A percentile compares a stretch with the other conserved stretches of the same genome.
These are phyloP conservation scores for Candida chauliodis DNA, from an alignment of 805 yeast species.

Conservation along the genomic window DNA sequence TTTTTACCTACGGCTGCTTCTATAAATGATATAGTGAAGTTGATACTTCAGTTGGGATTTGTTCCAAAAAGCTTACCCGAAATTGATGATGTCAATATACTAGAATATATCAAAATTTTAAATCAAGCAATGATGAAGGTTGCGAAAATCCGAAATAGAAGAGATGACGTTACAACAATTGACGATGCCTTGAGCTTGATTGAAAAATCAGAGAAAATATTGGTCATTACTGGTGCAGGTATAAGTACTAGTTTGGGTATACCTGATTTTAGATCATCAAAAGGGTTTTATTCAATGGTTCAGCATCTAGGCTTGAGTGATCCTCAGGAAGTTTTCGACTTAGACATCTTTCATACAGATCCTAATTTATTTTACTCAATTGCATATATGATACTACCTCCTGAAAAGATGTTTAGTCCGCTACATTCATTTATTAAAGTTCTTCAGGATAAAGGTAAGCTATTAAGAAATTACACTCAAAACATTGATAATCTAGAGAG, in stretches of 20 bases:
- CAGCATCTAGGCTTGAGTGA: slow-evolving; percentile 44
- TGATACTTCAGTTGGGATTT: slow-evolving; percentile 66
- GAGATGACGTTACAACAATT: slow-evolving; percentile 52
- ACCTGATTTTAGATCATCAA: slow-evolving; percentile 43
- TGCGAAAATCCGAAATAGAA: slow-evolving; percentile 49
- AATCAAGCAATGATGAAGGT: slow-evolving; percentile 67
- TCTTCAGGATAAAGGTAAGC: slow-evolving; percentile 34
- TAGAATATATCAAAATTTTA: slow-evolving; percentile 47
- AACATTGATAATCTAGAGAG: slow-evolving; percentile 45
- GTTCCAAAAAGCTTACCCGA: slow-evolving; percentile 28
- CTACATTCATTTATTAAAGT: slow-evolving; percentile 35
- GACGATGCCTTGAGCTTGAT: slow-evolving; percentile 57
- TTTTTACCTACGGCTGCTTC: slow-evolving; percentile 61
- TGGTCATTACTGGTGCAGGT: slow-evolving; percentile 45
- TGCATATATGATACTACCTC: slow-evolving; percentile 44
- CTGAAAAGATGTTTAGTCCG: slow-evolving; percentile 33
- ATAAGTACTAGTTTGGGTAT: slow-evolving; percentile 43
- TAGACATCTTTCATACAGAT: slow-evolving; percentile 33
- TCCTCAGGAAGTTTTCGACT: slow-evolving; percentile 44
- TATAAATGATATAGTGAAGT: slow-evolving; percentile 51
- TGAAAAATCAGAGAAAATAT: slow-evolving; percentile 41
- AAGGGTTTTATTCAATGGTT: slow-evolving; percentile 61
- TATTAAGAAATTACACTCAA: slow-evolving; percentile 42
- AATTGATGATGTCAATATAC: slow-evolving; percentile 41
- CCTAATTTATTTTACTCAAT: slow-evolving; percentile 40